phyloP scores from a whole-genome alignment of 441 rosid genomes.

The Gossypium schwendimanii region DNA sequence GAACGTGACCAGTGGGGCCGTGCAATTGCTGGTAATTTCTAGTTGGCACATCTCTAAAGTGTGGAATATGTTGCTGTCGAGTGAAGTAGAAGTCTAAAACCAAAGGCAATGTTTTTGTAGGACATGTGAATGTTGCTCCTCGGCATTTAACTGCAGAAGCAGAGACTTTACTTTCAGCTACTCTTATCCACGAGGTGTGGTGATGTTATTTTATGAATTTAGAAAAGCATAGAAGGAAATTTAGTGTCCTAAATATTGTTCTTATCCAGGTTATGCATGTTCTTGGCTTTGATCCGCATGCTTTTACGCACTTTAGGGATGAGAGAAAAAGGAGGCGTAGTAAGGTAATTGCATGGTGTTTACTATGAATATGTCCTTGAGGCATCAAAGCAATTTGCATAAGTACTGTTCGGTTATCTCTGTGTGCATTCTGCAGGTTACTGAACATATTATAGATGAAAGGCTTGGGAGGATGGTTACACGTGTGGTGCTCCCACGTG shows the following conservation, averaged over 20 bases:
- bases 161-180: conserved; percentile 90
- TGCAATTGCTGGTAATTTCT: conserved; percentile 77
- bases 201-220: conserved; percentile 10
- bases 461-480: conserved; percentile 87
- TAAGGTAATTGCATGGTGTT: conserved; percentile 44
- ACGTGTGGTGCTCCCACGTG: conserved; percentile 95
- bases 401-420: background rate
- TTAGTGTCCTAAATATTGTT: conserved; percentile 9
- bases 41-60: background rate
- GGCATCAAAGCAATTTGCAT: background rate
- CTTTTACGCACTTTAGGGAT: conserved; percentile 96
- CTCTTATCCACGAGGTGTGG: conserved; percentile 87
- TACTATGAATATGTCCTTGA: background rate
- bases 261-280: conserved; percentile 88
- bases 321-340: conserved; percentile 92
- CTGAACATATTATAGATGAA: conserved; percentile 85
- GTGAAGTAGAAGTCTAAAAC: conserved; percentile 14
- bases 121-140: conserved; percentile 99
- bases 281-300: conserved; percentile 99
- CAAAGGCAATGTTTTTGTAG: conserved; percentile 29
- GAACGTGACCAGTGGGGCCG: conserved; percentile 99
- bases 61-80: background rate
- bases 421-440: conserved; percentile 49
- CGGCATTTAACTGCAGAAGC: conserved; percentile 97
- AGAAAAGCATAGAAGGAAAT: background rate